Evolutionary conservation across 192 early-diverging fungal genomes (phyloP), one percentile per base, ranked within the genome.

Genomic region (Helicostylum pulchrum): DNA sequence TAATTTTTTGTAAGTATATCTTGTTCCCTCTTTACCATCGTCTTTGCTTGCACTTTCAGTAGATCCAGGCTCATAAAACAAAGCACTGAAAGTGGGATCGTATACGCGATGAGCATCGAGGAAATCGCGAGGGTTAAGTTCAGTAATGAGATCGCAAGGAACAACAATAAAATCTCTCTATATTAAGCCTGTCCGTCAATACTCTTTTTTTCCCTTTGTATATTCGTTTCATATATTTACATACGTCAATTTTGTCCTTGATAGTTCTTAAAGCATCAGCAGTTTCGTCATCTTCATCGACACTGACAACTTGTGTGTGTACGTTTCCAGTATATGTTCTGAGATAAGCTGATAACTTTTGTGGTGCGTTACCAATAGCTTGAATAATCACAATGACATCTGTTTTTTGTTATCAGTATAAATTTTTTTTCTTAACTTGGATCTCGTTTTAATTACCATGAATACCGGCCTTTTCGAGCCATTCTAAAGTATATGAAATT

Each of bases 141-240:
- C 89, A n/a, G 92, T 89, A 43, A 96, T 80, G 34, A 94, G 69
- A 76, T 99, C 97, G 73, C 94, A 97, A 55, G 88, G 84, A 48
- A 98, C 76, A 9, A 98, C 89, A 46, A 99, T 88, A 50, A 98
- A 94, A 71, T 97, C 93, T 43, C 78, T 85, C 91, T 86, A 62
- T 32, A 5, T 45, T 15, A 17, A 66, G 31, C 14, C 20, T 34
- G 12, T 31, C 6, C 6, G 11, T 26, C 30, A 32, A 14, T 34
- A 9, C 17, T 51, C 9, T 51, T 51, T 34, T n/a, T 54, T 45
- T 45, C 14, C 5, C 20, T 52, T 10, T 30, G 2, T 26, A 26
- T 26, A 26, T 8, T 52, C 36, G 7, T 11, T 15, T 12, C 12
- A 59, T 19, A 23, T 23, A 59, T 17, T 4, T 21, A 62, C 34